phyloP scores from a whole-genome alignment of 495 filamentous ascomycete species.

The Aspergillus kassunensis region DNA sequence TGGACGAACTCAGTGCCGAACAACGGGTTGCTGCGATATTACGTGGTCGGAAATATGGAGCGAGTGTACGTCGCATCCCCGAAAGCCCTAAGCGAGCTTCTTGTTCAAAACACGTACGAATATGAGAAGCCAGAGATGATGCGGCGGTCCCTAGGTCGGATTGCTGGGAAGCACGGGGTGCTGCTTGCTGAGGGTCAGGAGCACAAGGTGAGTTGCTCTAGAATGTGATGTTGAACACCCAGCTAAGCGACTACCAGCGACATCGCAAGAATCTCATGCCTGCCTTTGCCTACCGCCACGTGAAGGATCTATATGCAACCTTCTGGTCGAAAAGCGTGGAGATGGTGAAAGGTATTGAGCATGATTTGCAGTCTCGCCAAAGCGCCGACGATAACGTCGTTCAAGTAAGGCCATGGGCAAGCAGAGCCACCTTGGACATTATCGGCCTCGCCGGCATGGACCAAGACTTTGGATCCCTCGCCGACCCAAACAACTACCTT shows the following conservation, averaged over 20 bases:
- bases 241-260: constrained; percentile 11
- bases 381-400: constrained; percentile 35
- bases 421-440: constrained; percentile 79
- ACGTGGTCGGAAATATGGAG: constrained; percentile 62
- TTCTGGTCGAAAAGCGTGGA: constrained; percentile 72
- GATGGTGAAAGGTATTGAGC: constrained; percentile 41
- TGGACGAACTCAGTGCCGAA: constrained; percentile 61
- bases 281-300: constrained; percentile 78
- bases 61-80: constrained; percentile 62
- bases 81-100: constrained; percentile 62
- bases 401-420: constrained; percentile 61
- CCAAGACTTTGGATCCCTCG: constrained; percentile 71
- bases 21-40: constrained; percentile 75
- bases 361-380: constrained; percentile 25
- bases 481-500: constrained; percentile 59
- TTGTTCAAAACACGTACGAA: constrained; percentile 67
- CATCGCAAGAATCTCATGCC: constrained; percentile 80
- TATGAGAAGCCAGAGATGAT: constrained; percentile 69
- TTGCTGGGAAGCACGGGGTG: constrained; percentile 67
- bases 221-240: too few species aligned
- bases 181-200: constrained; percentile 83
- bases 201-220: constrained; percentile 53
- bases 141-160: constrained; percentile 51
- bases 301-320: constrained; percentile 79
- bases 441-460: constrained; percentile 84